Conservation (phyloP, 352 stramenopile genomes). For the Globisporangium sylvaticum region DNA sequence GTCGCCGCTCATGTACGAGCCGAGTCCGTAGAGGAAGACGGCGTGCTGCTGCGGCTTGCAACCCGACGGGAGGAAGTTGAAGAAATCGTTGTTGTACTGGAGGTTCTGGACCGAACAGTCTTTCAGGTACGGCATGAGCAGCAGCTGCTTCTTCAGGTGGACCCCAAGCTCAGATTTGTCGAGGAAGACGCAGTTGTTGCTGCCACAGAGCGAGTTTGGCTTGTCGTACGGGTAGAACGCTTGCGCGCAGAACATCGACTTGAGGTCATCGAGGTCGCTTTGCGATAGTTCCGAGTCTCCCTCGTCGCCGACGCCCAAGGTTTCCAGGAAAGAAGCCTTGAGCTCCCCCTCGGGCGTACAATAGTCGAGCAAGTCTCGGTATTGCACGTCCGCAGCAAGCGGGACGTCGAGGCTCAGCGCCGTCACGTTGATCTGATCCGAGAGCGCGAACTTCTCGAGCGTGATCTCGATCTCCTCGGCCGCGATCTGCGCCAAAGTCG, state of each 20-base stretch:
- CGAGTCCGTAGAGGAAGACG: neutral
- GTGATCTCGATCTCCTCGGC: neutral
- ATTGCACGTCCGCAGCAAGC: neutral
- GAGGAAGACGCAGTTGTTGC: neutral
- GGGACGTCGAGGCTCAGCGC: neutral
- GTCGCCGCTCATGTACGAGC: neutral
- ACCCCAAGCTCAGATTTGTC: neutral
- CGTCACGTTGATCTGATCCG: neutral
- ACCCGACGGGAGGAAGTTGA: neutral
- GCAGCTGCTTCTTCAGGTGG: neutral
- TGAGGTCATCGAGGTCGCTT: neutral
- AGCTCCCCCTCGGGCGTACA: neutral
- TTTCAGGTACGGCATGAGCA: neutral
- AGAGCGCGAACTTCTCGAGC: neutral
- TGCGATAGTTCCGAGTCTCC: neutral
- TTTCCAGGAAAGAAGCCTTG: neutral
- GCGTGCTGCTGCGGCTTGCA: neutral
- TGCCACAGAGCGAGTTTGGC: neutral
- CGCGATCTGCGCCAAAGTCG: neutral
- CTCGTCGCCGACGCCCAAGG: neutral
- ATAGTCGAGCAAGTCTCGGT: neutral
- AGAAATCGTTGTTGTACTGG: neutral
- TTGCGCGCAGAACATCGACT: neutral
- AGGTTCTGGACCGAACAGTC: neutral
- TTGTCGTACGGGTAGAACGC: neutral